A percentile compares a stretch with the other conserved stretches of the same genome.
phyloP scores from a whole-genome alignment of 2,329 filamentous ascomycete genomes.

The Pseudogymnoascus sp. region DNA sequence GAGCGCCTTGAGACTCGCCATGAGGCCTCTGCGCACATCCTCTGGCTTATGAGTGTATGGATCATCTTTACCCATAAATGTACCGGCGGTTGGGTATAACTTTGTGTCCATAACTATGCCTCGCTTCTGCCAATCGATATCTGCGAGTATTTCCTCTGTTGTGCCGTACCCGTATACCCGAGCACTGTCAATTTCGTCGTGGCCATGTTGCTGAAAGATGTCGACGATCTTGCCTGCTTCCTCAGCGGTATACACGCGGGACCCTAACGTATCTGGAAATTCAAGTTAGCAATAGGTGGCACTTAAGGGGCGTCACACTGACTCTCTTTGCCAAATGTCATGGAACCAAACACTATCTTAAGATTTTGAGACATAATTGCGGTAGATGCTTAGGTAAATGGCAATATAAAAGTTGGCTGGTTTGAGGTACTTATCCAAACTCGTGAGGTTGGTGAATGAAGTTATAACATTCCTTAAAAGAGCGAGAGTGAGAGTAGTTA shows the following conservation, averaged over 20 bases:
- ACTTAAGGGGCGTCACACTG: neutral
- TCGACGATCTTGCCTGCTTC: constrained; percentile 54
- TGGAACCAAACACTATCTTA: constrained; percentile 18
- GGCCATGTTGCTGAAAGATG: constrained; percentile 55
- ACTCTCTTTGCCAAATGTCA: constrained; percentile 16
- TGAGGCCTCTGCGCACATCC: constrained; percentile 40
- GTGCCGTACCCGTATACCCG: constrained; percentile 54
- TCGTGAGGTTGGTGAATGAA: neutral
- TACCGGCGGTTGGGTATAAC: constrained; percentile 15
- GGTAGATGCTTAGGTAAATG: neutral
- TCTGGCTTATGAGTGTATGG: constrained; percentile 42
- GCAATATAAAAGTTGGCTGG: neutral
- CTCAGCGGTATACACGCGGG: constrained; percentile 21
- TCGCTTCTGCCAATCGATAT: constrained; percentile 53
- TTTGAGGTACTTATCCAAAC: neutral
- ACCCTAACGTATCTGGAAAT: neutral
- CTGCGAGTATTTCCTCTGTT: constrained; percentile 54
- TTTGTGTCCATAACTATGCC: constrained; percentile 57
- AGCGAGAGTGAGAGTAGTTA: neutral
- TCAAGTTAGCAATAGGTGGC: neutral
- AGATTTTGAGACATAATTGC: neutral
- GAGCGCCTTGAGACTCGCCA: constrained; percentile 43
- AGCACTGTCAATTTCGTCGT: constrained; percentile 63
- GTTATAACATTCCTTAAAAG: neutral
- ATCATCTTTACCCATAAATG: constrained; percentile 32